These are phyloP conservation scores for Candida insectorum DNA, from an alignment of 805 yeast species.

Conservation along the genomic window DNA sequence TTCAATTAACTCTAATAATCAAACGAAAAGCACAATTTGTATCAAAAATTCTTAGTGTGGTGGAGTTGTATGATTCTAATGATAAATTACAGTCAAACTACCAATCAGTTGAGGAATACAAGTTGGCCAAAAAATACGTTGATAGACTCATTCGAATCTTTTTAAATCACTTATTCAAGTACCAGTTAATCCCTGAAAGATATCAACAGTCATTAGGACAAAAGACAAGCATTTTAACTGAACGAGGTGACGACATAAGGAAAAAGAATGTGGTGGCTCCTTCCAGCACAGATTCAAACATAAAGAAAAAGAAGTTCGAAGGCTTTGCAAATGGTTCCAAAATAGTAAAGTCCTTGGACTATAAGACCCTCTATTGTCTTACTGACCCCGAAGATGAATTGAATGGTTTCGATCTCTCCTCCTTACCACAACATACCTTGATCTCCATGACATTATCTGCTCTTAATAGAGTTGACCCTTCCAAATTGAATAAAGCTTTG, in stretches of 20 bases:
- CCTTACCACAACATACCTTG: slow-evolving; percentile 62
- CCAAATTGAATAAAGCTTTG: slow-evolving; percentile 59
- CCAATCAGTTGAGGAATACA: slow-evolving; percentile 43
- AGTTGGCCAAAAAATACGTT: slow-evolving; percentile 57
- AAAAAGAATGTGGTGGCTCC: slow-evolving; percentile 33
- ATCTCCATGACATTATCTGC: slow-evolving; percentile 66
- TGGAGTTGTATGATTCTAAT: slow-evolving; percentile 60
- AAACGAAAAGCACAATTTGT: slow-evolving; percentile 63
- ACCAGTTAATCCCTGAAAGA: slow-evolving; percentile 33
- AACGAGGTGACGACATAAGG: slow-evolving; percentile 39
- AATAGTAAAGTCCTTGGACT: slow-evolving; percentile 33
- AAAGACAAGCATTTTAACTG: slow-evolving; percentile 26
- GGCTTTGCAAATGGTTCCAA: slow-evolving; percentile 35
- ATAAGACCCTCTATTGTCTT: slow-evolving; percentile 64
- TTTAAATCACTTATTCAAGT: slow-evolving; percentile 34
- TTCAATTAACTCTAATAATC: slow-evolving; percentile 60
- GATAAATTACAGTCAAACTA: slow-evolving; percentile 52
- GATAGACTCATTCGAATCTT: slow-evolving; percentile 55
- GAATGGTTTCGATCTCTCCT: slow-evolving; percentile 65
- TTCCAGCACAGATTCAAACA: slow-evolving; percentile 24
- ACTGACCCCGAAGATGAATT: slow-evolving; percentile 60
- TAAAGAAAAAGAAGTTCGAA: slow-evolving; percentile 38
- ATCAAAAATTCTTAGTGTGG: slow-evolving; percentile 52
- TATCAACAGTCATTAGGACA: slow-evolving; percentile 24
- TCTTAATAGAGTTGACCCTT: slow-evolving; percentile 49